phyloP scores from a whole-genome alignment of 2,329 filamentous ascomycete species.

The Epichloe uncinata region DNA sequence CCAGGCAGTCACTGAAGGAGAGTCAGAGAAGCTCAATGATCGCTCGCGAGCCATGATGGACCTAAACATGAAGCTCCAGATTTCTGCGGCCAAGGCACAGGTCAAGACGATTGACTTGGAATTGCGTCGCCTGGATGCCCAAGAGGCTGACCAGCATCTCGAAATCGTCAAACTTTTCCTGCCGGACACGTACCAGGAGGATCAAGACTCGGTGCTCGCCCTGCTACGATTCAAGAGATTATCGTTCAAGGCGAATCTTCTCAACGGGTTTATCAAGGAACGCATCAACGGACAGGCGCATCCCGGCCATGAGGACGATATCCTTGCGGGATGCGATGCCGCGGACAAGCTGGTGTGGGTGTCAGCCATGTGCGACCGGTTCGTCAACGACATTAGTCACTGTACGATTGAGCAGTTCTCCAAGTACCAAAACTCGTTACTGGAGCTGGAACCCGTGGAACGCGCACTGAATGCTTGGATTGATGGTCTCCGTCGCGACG shows the following conservation, averaged over 20 bases:
- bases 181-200: constrained; percentile 67
- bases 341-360: constrained; percentile 81
- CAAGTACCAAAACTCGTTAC: constrained; percentile 64
- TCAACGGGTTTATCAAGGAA: constrained; percentile 69
- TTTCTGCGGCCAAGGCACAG: constrained; percentile 81
- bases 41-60: constrained; percentile 93
- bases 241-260: constrained; percentile 72
- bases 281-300: constrained; percentile 54
- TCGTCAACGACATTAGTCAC: constrained; percentile 65
- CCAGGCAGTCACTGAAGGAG: constrained; percentile 81
- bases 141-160: constrained; percentile 79
- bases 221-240: constrained; percentile 79
- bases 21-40: constrained; percentile 79
- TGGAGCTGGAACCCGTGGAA: constrained; percentile 86
- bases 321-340: constrained; percentile 68
- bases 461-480: constrained; percentile 80
- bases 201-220: constrained; percentile 77
- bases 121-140: constrained; percentile 70
- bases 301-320: constrained; percentile 61
- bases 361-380: constrained; percentile 67
- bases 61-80: constrained; percentile 84
- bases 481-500: constrained; percentile 68
- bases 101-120: constrained; percentile 91
- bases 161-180: constrained; percentile 81
- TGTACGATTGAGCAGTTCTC: constrained; percentile 70